Evolutionary conservation across 1,284 basidiomycete species (phyloP), one percentile per base, ranked within the genome.

Genomic region (Sporisorium reilianum): DNA sequence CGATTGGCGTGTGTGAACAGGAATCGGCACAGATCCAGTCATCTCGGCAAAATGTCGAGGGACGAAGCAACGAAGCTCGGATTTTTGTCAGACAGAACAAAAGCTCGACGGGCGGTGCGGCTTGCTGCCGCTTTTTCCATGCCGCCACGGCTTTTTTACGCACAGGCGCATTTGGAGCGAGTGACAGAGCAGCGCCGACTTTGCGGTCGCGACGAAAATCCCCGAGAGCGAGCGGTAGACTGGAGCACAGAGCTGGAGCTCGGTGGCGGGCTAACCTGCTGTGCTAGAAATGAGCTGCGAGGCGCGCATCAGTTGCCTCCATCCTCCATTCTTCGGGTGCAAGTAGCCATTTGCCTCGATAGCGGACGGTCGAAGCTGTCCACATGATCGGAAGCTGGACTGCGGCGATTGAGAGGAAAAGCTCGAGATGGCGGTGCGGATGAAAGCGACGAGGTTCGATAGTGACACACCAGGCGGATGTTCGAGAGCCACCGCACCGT

Each of bases 131-230:
- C 49, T 26, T 38, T 38, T 36, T 38, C 14, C 34, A 25, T 9
- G 10, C 22, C 22, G 44, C 22, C 7, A n/a, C 4, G 25, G 49
- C 49, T 51, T 51, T 51, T 51, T 51, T 51, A 51, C 49, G 49
- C 49, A 50, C 32, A 10, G 10, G 46, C 5, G 18, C 1, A 18
- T 28, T 18, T 3, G 5, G 2, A n/a, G 36, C 16, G 16, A 5
- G 36, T 38, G 36, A 38, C 36, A 38, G 36, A 18, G 8, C 36
- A 18, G n/a, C n/a, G 16, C 4, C 46, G 46, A 45, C n/a, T 28
- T n/a, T n/a, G 25, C 45, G 26, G 45, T 28, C 18, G 16, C 10
- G 7, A 30, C 10, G n/a, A 32, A 49, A 34, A 7, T 34, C 5
- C 36, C 36, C 36, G 7, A 5, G 16, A 11, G 36, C 14, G 11